A percentile compares a stretch with the other conserved stretches of the same genome.
phyloP scores from a whole-genome alignment of 441 rosid species.

The Aleurites moluccanus region DNA sequence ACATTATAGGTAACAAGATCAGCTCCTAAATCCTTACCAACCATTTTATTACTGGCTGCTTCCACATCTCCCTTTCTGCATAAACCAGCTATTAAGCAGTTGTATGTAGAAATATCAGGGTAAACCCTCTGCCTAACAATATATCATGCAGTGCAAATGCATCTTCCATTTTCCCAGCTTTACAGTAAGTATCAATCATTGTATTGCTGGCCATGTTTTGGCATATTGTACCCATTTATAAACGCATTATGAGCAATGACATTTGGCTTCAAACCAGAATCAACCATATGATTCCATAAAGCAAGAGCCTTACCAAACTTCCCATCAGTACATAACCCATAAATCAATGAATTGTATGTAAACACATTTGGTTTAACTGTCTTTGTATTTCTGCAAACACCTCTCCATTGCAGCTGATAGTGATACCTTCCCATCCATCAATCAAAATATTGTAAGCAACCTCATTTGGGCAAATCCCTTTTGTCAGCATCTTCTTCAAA shows the following conservation, averaged over 20 bases:
- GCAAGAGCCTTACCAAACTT: conserved; percentile 52
- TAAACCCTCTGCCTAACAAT: conserved; percentile 47
- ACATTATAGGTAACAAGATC: conserved; percentile 65
- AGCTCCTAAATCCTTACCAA: conserved; percentile 36
- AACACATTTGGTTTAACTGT: conserved; percentile 50
- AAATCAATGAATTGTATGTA: conserved; percentile 65
- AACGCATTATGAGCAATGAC: conserved; percentile 60
- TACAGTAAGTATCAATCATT: conserved; percentile 66
- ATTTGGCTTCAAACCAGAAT: conserved; percentile 49
- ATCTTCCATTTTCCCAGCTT: conserved; percentile 50
- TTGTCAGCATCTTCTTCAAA: conserved; percentile 65
- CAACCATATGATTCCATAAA: conserved; percentile 55
- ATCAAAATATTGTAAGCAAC: conserved; percentile 73
- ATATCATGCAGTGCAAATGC: conserved; percentile 46
- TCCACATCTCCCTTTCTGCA: conserved; percentile 46
- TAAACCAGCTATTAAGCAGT: conserved; percentile 68
- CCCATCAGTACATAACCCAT: conserved; percentile 52
- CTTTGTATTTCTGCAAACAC: conserved; percentile 68
- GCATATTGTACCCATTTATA: conserved; percentile 51
- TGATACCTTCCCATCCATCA: conserved; percentile 71
- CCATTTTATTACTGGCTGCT: conserved; percentile 49
- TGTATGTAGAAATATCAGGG: conserved; percentile 62
- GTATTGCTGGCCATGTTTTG: conserved; percentile 58
- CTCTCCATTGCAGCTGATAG: conserved; percentile 50
- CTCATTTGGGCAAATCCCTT: conserved; percentile 46